These are phyloP conservation scores for Croton laevigatus DNA, from an alignment of 441 rosid species.

Conservation along the genomic window DNA sequence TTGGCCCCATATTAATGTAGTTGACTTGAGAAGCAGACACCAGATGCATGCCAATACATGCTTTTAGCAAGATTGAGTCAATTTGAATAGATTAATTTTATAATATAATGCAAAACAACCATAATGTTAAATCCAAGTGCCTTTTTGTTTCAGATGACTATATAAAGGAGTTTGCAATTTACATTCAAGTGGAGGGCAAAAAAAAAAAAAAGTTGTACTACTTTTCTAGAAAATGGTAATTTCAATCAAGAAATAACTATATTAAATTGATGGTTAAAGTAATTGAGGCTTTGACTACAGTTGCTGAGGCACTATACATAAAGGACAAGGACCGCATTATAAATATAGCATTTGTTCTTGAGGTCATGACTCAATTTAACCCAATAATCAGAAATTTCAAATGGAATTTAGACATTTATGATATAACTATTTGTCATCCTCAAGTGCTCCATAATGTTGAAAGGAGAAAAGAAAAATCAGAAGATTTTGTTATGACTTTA, in stretches of 20 bases:
- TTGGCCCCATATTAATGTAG: too few relatives aligned
- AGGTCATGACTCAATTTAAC: not conserved
- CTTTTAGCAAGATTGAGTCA: too few relatives aligned
- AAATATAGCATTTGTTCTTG: not conserved
- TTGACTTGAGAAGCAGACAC: too few relatives aligned
- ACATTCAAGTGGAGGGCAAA: not conserved
- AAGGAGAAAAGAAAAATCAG: not conserved
- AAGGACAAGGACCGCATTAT: not conserved
- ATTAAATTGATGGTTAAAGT: not conserved
- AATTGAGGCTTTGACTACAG: not conserved
- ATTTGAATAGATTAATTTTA: too few relatives aligned
- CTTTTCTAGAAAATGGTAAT: not conserved
- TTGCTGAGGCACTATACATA: not conserved
- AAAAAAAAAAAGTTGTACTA: constrained; percentile 5
- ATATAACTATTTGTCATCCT: not conserved
- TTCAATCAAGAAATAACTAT: not conserved
- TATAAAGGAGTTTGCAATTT: not conserved
- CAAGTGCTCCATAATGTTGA: not conserved
- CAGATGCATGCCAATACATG: too few relatives aligned
- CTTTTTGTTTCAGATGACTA: too few relatives aligned
- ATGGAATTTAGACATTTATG: not conserved
- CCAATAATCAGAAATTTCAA: not conserved
- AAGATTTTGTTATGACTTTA: not conserved
- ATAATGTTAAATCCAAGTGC: too few relatives aligned
- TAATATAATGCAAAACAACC: too few relatives aligned